These are phyloP conservation scores for Cladosporium cucumerinum DNA, from an alignment of 2,329 filamentous ascomycete species.

Conservation along the genomic window DNA sequence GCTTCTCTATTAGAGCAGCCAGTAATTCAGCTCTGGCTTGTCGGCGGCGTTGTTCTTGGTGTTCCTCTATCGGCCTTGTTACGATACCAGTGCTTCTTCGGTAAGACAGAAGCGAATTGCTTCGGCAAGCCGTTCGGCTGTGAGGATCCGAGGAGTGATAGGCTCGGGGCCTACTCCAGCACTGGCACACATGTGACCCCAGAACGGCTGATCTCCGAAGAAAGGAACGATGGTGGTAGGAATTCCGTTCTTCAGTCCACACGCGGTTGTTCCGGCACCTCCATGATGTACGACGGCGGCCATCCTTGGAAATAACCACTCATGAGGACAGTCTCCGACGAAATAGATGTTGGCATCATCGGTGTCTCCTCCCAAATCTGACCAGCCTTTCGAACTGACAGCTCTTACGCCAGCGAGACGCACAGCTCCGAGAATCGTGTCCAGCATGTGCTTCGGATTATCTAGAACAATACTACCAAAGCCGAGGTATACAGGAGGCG, in stretches of 20 bases:
- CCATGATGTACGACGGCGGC: constrained; percentile 55
- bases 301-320: constrained; percentile 55
- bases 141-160: constrained; percentile 69
- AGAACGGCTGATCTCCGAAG: constrained; percentile 55
- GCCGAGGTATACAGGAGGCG: constrained; percentile 72
- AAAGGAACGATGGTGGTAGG: constrained; percentile 55
- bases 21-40: not conserved
- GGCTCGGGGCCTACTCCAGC: constrained; percentile 63
- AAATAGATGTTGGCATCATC: constrained; percentile 31
- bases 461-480: constrained; percentile 79
- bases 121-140: constrained; percentile 38
- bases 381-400: constrained; percentile 52
- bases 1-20: not conserved
- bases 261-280: constrained; percentile 56
- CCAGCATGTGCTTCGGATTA: constrained; percentile 65
- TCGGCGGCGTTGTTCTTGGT: not conserved
- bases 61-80: not conserved
- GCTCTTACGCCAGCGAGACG: constrained; percentile 44
- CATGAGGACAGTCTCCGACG: constrained; percentile 52
- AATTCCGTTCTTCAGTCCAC: constrained; percentile 46
- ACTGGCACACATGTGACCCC: constrained; percentile 45
- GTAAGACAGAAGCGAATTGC: constrained; percentile 43
- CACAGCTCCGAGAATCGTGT: constrained; percentile 68
- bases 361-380: constrained; percentile 33
- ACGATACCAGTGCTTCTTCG: constrained; percentile 30